phyloP scores from a whole-genome alignment of 2,329 filamentous ascomycete genomes.

The Stemphylium beticola region DNA sequence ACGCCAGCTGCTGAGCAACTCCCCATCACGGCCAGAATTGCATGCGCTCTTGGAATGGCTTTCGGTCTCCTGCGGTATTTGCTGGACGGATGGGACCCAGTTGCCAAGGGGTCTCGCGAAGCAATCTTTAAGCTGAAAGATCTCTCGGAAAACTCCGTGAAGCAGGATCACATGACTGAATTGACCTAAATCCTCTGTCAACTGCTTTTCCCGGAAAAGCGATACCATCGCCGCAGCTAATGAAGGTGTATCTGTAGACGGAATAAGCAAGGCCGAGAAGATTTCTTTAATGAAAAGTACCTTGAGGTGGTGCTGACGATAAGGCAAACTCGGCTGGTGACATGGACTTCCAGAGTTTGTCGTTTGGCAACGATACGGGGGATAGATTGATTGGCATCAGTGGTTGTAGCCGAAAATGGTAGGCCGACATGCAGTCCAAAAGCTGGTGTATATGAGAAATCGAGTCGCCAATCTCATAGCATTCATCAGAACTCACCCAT shows the following conservation, averaged over 20 bases:
- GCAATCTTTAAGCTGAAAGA: constrained; percentile 55
- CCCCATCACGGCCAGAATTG: constrained; percentile 36
- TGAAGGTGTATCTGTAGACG: neutral
- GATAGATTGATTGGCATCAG: constrained; percentile 2
- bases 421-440: constrained; percentile 14
- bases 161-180: constrained; percentile 58
- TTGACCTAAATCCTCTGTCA: constrained; percentile 50
- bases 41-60: constrained; percentile 54
- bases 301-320: neutral
- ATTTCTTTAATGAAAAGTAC: neutral
- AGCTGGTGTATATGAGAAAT: constrained; percentile 1
- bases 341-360: neutral
- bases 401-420: constrained; percentile 8
- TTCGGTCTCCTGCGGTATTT: constrained; percentile 19
- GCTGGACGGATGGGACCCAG: constrained; percentile 51
- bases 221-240: constrained; percentile 1
- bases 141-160: constrained; percentile 58
- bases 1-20: constrained; percentile 51
- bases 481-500: constrained; percentile 48
- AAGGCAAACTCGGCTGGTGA: neutral
- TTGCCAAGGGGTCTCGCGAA: constrained; percentile 47
- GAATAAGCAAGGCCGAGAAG: neutral
- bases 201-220: constrained; percentile 12
- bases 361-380: neutral
- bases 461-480: constrained; percentile 9